Percentiles rank a stretch among this genome's conserved stretches.
phyloP scores from a whole-genome alignment of 495 filamentous ascomycete species.

The Talaromyces borbonicus region DNA sequence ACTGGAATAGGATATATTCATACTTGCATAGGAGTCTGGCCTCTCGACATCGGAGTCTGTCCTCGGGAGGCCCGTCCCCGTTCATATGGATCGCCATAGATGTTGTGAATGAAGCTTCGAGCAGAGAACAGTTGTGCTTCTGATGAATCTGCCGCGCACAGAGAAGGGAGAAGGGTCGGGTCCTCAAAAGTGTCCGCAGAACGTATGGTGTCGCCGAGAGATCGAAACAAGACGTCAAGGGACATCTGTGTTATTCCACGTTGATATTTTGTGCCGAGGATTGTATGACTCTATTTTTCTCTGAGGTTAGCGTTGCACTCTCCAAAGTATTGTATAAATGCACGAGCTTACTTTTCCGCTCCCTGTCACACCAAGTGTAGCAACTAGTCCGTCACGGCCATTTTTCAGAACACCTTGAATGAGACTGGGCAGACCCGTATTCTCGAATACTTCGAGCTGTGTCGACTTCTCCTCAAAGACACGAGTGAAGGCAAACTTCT shows the following conservation, averaged over 20 bases:
- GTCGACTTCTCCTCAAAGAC: constrained; percentile 80
- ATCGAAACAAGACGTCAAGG: constrained; percentile 81
- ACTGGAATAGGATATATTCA: constrained; percentile 9
- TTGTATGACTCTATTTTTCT: constrained; percentile 78
- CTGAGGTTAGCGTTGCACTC: constrained; percentile 15
- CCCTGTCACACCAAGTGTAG: constrained; percentile 89
- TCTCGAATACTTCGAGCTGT: constrained; percentile 82
- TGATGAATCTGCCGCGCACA: constrained; percentile 66
- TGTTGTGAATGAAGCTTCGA: constrained; percentile 64
- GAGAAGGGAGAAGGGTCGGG: constrained; percentile 55
- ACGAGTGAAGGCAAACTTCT: constrained; percentile 88
- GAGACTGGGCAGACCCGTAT: constrained; percentile 62
- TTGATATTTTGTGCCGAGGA: constrained; percentile 77
- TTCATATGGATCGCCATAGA: constrained; percentile 58
- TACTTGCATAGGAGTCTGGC: constrained; percentile 37
- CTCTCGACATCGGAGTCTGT: constrained; percentile 62
- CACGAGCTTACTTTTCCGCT: constrained; percentile 70
- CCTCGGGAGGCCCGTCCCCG: constrained; percentile 59
- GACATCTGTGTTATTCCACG: constrained; percentile 86
- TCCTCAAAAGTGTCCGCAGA: constrained; percentile 46
- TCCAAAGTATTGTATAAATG: not conserved
- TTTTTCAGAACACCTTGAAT: constrained; percentile 71
- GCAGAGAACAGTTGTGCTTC: constrained; percentile 78
- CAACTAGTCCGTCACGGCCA: constrained; percentile 79
- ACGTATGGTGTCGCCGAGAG: constrained; percentile 56